Conservation (phyloP, 2,329 filamentous ascomycete species). For the Phialocephala subalpina region DNA sequence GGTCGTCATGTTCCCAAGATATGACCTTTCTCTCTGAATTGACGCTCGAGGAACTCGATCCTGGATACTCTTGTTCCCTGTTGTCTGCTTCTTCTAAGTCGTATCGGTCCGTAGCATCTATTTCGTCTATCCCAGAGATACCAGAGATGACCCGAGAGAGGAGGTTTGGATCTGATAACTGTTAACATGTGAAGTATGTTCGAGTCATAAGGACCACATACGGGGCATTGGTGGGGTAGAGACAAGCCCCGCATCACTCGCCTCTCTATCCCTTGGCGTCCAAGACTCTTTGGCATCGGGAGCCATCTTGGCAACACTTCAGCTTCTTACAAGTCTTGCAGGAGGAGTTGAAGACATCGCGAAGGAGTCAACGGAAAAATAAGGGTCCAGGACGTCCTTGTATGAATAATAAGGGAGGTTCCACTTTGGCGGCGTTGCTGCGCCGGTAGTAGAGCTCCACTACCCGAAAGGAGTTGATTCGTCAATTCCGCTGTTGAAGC, state of each 20-base stretch:
- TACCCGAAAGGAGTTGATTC: conserved; percentile 11
- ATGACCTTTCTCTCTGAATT: conserved; percentile 35
- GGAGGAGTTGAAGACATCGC: not conserved
- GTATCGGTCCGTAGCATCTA: conserved; percentile 52
- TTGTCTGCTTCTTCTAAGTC: conserved; percentile 52
- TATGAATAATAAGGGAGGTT: conserved; percentile 1
- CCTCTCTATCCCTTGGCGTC: conserved; percentile 12
- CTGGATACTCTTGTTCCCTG: conserved; percentile 37
- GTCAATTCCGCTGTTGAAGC: conserved; percentile 11
- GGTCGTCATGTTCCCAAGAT: conserved; percentile 40
- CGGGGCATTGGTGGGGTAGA: conserved; percentile 19
- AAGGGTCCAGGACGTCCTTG: not conserved
- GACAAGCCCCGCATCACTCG: conserved; percentile 26
- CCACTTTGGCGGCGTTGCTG: conserved; percentile 6
- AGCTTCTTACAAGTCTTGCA: not conserved
- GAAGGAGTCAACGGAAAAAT: not conserved
- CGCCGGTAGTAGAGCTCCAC: not conserved
- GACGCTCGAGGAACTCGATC: conserved; percentile 34
- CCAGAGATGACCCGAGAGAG: conserved; percentile 36
- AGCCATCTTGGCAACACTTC: conserved; percentile 11
- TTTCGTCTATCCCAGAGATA: conserved; percentile 44
- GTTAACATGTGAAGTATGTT: conserved; percentile 9
- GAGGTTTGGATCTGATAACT: conserved; percentile 24
- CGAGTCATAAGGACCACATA: conserved; percentile 14
- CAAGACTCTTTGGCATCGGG: not conserved